Evolutionary conservation across 1,284 basidiomycete genomes (phyloP), one percentile per base, ranked within the genome.

Genomic region (Pascua sp.): DNA sequence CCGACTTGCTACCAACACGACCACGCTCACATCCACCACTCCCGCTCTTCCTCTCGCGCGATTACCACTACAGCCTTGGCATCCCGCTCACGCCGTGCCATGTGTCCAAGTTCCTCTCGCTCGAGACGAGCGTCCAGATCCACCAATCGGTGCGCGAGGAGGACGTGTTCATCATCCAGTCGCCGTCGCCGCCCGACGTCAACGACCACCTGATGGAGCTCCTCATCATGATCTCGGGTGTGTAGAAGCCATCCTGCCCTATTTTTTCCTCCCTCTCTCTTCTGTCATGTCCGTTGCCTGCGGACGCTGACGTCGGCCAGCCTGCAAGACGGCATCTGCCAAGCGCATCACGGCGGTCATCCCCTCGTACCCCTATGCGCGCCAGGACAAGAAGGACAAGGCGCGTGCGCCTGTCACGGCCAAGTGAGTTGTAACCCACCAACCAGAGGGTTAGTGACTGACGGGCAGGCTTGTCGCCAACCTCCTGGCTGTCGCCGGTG

Each of bases 381-480:
- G 95, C 38, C 92, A 93, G 83, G 95, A 98, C 82, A 96, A 97
- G 80, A 98, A 98, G 83, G 93, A 98, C 81, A 91, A 92, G 81
- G 89, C 87, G 16, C 85, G 95, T 40, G 93, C 94, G 2, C 95
- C 96, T 32, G 97, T 98, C 77, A 98, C 96, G 1, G 94, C 96
- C 57, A 98, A 98, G 82, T 78, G 56, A 65, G 75, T 67, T 42
- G 5, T 42, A 17, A 42, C 12, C 47, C 24, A 3, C 24, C 24
- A 3, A 32, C 24, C 3, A n/a, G 24, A 37, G 41, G 15, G 40
- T 38, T 11, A 37, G n/a, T 54, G 11, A 40, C 47, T 49, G 11
- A 45, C 45, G 5, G n/a, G 5, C 51, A 78, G 77, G 64, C 85
- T 98, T 56, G 91, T 79, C 40, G 95, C 95, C 47, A 98, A 98